Evolutionary conservation across 306 rosid species (phyloP).

Genomic region (Acacia crassicarpa): DNA sequence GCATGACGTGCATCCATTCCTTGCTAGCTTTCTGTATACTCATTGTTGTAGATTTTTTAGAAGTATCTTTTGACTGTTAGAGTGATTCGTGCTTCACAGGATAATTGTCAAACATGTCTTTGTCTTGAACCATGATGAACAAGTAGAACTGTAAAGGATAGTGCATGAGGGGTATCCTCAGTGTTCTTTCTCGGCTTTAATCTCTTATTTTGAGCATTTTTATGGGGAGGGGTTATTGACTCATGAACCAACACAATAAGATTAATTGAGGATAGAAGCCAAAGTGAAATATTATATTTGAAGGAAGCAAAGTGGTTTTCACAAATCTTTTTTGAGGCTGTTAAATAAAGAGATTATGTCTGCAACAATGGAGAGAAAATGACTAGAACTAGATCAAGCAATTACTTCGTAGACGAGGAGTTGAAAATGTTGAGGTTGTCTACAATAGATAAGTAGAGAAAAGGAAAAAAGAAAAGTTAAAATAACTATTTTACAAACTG

Average conservation of each 20-base stretch:
- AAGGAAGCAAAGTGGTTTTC: neutral
- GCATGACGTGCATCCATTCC: neutral
- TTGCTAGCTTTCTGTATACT: slow-evolving; percentile 3
- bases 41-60: slow-evolving; percentile 7
- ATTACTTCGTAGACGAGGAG: neutral
- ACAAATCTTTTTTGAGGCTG: neutral
- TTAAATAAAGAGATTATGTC: neutral
- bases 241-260: neutral
- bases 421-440: neutral
- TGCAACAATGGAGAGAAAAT: neutral
- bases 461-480: neutral
- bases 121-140: neutral
- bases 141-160: neutral
- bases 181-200: slow-evolving; percentile 14
- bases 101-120: neutral
- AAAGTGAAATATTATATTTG: neutral
- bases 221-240: neutral
- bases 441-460: neutral
- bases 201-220: too few relatives aligned
- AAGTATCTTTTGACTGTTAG: slow-evolving; percentile 5
- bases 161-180: slow-evolving; percentile 10
- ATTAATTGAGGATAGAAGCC: neutral
- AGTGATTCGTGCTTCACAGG: neutral
- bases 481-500: neutral
- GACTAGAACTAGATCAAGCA: neutral